Base-by-base conservation (phyloP, 495 filamentous ascomycete genomes). In the Achaetomiella virescens region DNA sequence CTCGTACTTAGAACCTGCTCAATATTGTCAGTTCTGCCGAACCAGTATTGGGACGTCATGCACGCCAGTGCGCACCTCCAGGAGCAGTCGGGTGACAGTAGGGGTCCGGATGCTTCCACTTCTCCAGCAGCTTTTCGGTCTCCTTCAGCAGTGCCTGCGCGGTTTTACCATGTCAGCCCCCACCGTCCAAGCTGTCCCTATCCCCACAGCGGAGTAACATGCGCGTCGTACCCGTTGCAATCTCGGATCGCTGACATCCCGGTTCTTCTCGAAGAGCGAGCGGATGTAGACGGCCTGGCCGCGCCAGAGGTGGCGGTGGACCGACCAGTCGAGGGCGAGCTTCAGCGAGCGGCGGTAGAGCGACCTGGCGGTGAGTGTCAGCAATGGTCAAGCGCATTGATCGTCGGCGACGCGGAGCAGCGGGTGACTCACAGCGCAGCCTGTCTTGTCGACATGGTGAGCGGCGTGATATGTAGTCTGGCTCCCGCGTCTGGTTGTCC, bases 91-190 rank as follows among this genome's bases (percentile, higher is more conserved):
- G 93, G 46, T 84, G 81, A 53, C 78, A 72, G 67, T 96, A 97
- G 27, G 92, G 90, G 67, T 99, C 93, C 3, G 93, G 93, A 66
- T 99, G 95, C 71, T 97, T 97, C 91, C 91, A 99, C 63, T 82
- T 88, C 63, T 96, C 84, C 57, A 99, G 71, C 51, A 96, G 65
- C 53, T 85, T 84, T 71, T 97, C 93, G 29, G 95, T 88, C 70
- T 96, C 89, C 58, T 84, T 81, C 43, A 97, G 74, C 46, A 99
- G 66, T 22, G 79, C 82, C 92, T 97, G 25, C 20, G 27, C 37
- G 17, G 25, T 22, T 29, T 20, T 8, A 24, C 31, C 31, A 18
- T 35, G 44, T 45, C 52, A 57, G 51, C 33, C 5, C 27, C 29
- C 48, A 12, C 15, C 22, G 18, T 56, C 15, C 29, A 20, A 44